Percentiles rank a stretch among this genome's conserved stretches.
Evolutionary conservation across 2,329 filamentous ascomycete species (phyloP).

Genomic region (Trichophyton verrucosum): DNA sequence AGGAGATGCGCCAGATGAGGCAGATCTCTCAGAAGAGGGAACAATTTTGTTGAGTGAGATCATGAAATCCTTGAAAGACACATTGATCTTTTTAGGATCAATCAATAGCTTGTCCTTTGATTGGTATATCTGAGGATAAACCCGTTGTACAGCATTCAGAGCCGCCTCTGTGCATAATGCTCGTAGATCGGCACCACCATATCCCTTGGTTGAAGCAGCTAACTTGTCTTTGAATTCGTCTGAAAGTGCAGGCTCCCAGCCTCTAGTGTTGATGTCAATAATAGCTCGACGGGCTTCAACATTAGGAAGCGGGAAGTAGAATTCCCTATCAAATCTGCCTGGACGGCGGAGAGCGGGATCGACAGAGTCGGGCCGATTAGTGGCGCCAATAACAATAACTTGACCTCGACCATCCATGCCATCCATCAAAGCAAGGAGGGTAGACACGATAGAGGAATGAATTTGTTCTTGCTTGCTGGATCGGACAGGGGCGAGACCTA

Average conservation of each 20-base stretch:
- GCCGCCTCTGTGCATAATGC: constrained; percentile 93
- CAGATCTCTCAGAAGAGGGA: constrained; percentile 83
- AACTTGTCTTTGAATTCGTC: constrained; percentile 69
- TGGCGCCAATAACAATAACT: constrained; percentile 97
- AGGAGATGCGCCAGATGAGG: constrained; percentile 69
- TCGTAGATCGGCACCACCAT: constrained; percentile 87
- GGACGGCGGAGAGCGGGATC: constrained; percentile 95
- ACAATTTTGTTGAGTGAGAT: constrained; percentile 92
- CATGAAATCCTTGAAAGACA: constrained; percentile 93
- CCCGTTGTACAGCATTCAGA: constrained; percentile 86
- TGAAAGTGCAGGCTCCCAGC: constrained; percentile 70
- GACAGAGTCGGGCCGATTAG: constrained; percentile 97
- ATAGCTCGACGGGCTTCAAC: constrained; percentile 69
- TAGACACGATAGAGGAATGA: constrained; percentile 93
- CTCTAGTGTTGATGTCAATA: constrained; percentile 86
- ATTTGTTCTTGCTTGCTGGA: constrained; percentile 99
- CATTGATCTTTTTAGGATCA: constrained; percentile 67
- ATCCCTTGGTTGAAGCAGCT: constrained; percentile 80
- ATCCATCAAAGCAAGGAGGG: constrained; percentile 87
- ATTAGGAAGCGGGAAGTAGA: constrained; percentile 91
- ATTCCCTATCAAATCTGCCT: constrained; percentile 92
- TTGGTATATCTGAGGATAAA: constrained; percentile 90
- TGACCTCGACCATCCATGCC: constrained; percentile 97
- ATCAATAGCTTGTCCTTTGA: constrained; percentile 84
- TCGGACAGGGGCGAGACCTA: constrained; percentile 69